A percentile compares a stretch with the other conserved stretches of the same genome.
These are phyloP conservation scores for Lobosporangium transversale DNA, from an alignment of 192 early-diverging fungal species.

Conservation along the genomic window DNA sequence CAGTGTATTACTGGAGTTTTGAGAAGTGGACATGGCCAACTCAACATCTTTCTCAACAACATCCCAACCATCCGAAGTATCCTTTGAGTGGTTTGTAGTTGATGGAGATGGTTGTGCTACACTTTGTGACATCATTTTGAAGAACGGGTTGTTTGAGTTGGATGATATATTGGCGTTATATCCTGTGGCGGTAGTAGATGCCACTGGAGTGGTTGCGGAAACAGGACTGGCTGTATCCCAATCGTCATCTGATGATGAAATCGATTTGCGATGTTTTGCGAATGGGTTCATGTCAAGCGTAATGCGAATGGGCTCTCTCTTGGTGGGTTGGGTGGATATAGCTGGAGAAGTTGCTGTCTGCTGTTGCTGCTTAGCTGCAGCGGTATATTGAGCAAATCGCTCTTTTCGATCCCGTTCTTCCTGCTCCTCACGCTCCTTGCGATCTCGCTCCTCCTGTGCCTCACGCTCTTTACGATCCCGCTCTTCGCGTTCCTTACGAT, in stretches of 20 bases:
- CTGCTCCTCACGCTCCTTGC: too few species aligned
- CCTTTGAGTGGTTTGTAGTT: conserved; percentile 21
- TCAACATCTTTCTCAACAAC: conserved; percentile 45
- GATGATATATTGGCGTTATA: neutral
- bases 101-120: neutral
- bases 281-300: conserved; percentile 45
- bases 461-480: conserved; percentile 15
- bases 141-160: conserved; percentile 50
- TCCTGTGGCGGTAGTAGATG: neutral
- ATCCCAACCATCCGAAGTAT: conserved; percentile 47
- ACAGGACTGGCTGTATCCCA: conserved; percentile 45
- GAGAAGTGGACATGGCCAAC: conserved; percentile 7
- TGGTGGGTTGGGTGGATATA: neutral
- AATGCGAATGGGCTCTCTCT: conserved; percentile 34
- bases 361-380: conserved; percentile 39
- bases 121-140: conserved; percentile 26
- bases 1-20: neutral
- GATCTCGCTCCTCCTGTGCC: conserved; percentile 9
- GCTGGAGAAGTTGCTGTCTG: neutral
- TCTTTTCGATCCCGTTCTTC: conserved; percentile 50
- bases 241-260: conserved; percentile 46
- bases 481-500: too few species aligned
- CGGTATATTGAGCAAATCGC: conserved; percentile 33
- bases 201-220: conserved; percentile 7
- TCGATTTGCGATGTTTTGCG: conserved; percentile 44